Evolutionary conservation across 148 eudicot genomes (phyloP).

Genomic region (Nepenthes gracilis): DNA sequence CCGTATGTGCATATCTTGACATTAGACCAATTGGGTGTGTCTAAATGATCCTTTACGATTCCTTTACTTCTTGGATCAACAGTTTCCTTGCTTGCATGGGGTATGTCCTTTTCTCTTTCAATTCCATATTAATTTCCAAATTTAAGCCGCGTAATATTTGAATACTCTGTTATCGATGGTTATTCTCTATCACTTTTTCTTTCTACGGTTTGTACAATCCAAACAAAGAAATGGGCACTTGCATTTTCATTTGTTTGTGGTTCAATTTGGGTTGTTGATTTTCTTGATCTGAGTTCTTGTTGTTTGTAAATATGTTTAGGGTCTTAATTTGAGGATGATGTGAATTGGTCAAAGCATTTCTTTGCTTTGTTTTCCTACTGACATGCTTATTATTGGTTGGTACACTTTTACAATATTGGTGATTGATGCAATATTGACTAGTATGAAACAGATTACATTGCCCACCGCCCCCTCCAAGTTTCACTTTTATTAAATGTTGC

Average conservation of each 20-base stretch:
- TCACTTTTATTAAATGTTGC: too few relatives aligned
- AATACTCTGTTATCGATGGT: neutral
- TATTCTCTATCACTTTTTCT: neutral
- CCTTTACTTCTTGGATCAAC: constrained; percentile 59
- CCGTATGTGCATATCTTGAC: neutral
- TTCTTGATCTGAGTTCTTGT: constrained; percentile 3
- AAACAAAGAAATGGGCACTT: neutral
- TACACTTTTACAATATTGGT: too few relatives aligned
- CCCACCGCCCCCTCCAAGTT: too few relatives aligned
- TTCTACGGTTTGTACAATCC: neutral
- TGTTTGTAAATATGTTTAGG: neutral
- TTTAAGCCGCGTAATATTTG: neutral
- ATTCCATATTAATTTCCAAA: neutral
- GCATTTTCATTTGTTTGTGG: neutral
- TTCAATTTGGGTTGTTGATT: neutral
- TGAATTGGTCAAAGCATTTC: too few relatives aligned
- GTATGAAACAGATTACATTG: too few relatives aligned
- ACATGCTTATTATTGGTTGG: too few relatives aligned
- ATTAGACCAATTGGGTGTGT: neutral
- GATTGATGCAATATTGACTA: too few relatives aligned
- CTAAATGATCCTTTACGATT: constrained; percentile 23
- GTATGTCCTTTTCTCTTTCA: neutral
- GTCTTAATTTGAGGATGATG: too few relatives aligned
- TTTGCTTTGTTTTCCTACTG: too few relatives aligned
- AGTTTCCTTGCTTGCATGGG: constrained; percentile 56